Conservation (phyloP, 768 basidiomycete genomes). For the Pholiota molesta region DNA sequence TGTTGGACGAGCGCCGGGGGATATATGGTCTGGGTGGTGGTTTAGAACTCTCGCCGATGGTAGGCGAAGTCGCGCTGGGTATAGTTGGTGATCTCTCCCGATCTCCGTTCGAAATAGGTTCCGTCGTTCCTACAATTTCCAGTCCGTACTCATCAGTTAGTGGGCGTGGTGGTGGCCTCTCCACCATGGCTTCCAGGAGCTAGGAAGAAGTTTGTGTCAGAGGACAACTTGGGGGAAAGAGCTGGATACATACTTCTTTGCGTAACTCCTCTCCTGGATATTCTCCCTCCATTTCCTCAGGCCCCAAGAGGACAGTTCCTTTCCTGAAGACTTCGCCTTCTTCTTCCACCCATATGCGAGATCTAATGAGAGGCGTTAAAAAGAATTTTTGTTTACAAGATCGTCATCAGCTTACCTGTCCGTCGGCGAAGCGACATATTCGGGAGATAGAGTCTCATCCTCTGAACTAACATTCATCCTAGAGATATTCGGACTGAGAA, state of each 20-base stretch:
- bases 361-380: constrained; percentile 42
- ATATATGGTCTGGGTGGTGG: constrained; percentile 62
- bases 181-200: constrained; percentile 86
- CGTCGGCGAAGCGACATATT: constrained; percentile 39
- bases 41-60: constrained; percentile 37
- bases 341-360: constrained; percentile 84
- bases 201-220: constrained; percentile 27
- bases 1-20: constrained; percentile 56
- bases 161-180: constrained; percentile 78
- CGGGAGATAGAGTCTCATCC: constrained; percentile 36
- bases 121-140: constrained; percentile 33
- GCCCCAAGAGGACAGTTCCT: constrained; percentile 76
- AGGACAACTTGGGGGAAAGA: constrained; percentile 1
- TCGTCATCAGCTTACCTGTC: constrained; percentile 48
- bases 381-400: background rate
- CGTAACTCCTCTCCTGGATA: constrained; percentile 88
- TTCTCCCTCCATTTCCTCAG: constrained; percentile 89
- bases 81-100: constrained; percentile 21
- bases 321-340: constrained; percentile 97
- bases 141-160: constrained; percentile 63
- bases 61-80: constrained; percentile 29
- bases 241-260: constrained; percentile 57
- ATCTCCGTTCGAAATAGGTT: constrained; percentile 7
- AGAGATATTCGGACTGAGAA: constrained; percentile 67
- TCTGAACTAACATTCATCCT: constrained; percentile 52